Evolutionary conservation across 345 rosid genomes (phyloP).

Genomic region (Eucalyptus caleyi): DNA sequence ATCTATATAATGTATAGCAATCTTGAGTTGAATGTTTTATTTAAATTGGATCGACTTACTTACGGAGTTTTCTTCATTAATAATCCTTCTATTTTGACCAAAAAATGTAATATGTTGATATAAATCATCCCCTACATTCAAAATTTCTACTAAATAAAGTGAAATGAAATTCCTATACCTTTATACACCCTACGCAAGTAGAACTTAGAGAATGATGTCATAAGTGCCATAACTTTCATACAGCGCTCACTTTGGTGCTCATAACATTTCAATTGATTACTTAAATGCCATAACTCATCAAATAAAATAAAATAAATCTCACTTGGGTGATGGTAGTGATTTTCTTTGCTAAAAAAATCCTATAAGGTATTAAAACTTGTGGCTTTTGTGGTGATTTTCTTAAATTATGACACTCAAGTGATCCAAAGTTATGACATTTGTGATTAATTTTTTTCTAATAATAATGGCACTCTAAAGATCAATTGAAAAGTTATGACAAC

Average conservation of each 20-base stretch:
- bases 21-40: not conserved
- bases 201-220: not conserved
- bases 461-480: not conserved
- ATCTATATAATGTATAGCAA: not conserved
- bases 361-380: not conserved
- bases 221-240: no score
- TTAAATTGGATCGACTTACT: not conserved
- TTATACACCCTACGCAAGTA: not conserved
- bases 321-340: not conserved
- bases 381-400: not conserved
- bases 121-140: not conserved
- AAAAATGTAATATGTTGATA: not conserved
- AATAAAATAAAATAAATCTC: not conserved
- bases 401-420: not conserved
- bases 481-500: not conserved
- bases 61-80: not conserved
- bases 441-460: not conserved
- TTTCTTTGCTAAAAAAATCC: not conserved
- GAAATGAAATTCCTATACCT: no score
- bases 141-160: not conserved
- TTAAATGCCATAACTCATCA: not conserved
- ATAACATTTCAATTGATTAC: not conserved
- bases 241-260: fast-evolving
- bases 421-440: not conserved
- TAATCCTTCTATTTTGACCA: not conserved